Evolutionary conservation across 768 basidiomycete species (phyloP), one percentile per base, ranked within the genome.

Genomic region (Calocybe cyanea): DNA sequence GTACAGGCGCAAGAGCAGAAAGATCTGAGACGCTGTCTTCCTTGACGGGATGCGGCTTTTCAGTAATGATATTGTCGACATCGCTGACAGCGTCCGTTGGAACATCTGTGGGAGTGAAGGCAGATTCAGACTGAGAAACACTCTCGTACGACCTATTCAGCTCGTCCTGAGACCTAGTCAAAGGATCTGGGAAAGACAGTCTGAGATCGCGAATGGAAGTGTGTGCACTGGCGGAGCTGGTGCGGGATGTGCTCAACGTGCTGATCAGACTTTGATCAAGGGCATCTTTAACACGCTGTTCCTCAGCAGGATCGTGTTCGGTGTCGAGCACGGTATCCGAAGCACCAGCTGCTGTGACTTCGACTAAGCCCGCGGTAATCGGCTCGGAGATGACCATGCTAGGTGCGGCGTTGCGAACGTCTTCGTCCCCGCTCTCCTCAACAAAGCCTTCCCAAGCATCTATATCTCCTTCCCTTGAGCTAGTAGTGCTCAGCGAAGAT

Each of bases 241-340:
- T 78, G 54, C 85, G 81, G 45, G 87, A 88, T 39, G 80, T 74
- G 65, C 78, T 83, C 50, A 90, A 73, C 13, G 87, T 90, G 64
- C 87, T 84, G 58, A 86, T 74, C 68, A 89, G 77, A 67, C 87
- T 90, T 66, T 90, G 87, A 63, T 90, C 85, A 46, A 90, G 75
- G 17, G 78, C 87, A 55, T 81, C 84, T 55, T 78, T 83, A 55
- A 88, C 80, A 34, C 76, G 73, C 54, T 80, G 70, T 53, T 90
- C 86, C 62, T 88, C 87, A 28, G 66, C 66, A 13, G 70, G 67
- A 53, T 77, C 74, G 38, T 65, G 62, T 23, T 69, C 64, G 33
- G 61, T 60, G 45, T 51, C 53, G 40, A 59, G 50, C 51, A 58
- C 50, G 19, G 46, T 39, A 35, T 50, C 47, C 45, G 56, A 52